Evolutionary conservation across 805 yeast species (phyloP).

Genomic region (Candida cerambycidarum): DNA sequence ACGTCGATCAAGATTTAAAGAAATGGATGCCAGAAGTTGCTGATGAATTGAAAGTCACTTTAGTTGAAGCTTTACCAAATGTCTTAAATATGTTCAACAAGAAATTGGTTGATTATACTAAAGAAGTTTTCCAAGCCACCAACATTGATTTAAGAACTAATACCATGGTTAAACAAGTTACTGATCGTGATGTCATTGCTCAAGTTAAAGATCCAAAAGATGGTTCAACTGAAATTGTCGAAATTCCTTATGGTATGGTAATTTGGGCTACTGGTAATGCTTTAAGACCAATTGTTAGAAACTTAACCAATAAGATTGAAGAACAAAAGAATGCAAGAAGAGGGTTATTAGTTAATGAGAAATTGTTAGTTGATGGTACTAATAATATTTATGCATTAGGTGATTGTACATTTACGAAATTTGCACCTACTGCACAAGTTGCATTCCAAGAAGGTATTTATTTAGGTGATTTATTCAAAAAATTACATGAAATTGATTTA

Average conservation of each 20-base stretch:
- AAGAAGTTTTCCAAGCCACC: slow-evolving; percentile 64
- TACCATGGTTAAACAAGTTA: slow-evolving; percentile 87
- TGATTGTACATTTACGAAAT: slow-evolving; percentile 89
- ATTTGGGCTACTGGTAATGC: slow-evolving; percentile 99
- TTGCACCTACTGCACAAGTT: slow-evolving; percentile 96
- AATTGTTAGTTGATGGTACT: slow-evolving; percentile 78
- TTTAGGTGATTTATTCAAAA: slow-evolving; percentile 71
- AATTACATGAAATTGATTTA: slow-evolving; percentile 60
- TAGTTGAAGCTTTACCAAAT: slow-evolving; percentile 89
- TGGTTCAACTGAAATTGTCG: slow-evolving; percentile 59
- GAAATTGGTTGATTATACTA: slow-evolving; percentile 73
- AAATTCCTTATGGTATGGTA: slow-evolving; percentile 85
- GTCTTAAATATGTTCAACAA: slow-evolving; percentile 75
- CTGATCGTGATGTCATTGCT: slow-evolving; percentile 67
- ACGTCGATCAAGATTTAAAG: slow-evolving; percentile 83
- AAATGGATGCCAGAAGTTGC: slow-evolving; percentile 89
- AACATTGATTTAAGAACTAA: slow-evolving; percentile 75
- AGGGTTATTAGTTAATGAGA: slow-evolving; percentile 84
- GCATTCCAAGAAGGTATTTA: slow-evolving; percentile 92
- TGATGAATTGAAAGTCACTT: slow-evolving; percentile 75
- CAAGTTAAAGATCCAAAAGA: slow-evolving; percentile 59
- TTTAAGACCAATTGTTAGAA: slow-evolving; percentile 71
- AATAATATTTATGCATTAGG: slow-evolving; percentile 86
- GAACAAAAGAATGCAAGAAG: slow-evolving; percentile 84
- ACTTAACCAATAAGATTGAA: slow-evolving; percentile 66